Percentiles rank a stretch among this genome's conserved stretches.
Evolutionary conservation across 108 stramenopile species (phyloP).

Genomic region (Nannochloropsis gaditana): DNA sequence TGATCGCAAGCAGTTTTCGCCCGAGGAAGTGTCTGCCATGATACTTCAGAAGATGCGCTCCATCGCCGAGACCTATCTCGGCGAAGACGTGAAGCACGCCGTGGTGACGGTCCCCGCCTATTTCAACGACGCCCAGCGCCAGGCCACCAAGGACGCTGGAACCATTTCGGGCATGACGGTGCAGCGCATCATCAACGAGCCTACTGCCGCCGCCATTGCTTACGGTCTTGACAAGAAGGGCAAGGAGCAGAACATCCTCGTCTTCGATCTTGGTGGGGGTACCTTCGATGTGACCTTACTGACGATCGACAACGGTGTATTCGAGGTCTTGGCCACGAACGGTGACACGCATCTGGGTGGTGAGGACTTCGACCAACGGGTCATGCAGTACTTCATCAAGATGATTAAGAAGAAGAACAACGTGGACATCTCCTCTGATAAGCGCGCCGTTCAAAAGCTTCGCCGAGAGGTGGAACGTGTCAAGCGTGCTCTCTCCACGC

Average conservation of each 20-base stretch:
- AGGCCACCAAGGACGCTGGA: constrained; percentile 92
- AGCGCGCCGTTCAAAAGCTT: constrained; percentile 64
- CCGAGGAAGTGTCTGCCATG: constrained; percentile 95
- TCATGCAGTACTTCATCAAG: constrained; percentile 73
- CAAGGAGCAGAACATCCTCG: constrained; percentile 82
- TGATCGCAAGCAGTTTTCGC: constrained; percentile 65
- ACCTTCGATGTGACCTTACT: constrained; percentile 95
- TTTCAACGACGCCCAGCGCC: constrained; percentile 96
- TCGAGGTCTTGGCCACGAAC: constrained; percentile 79
- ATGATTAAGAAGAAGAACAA: constrained; percentile 62
- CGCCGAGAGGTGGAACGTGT: constrained; percentile 68
- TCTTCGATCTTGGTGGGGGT: constrained; percentile 97
- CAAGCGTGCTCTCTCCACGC: constrained; percentile 65
- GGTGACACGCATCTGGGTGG: constrained; percentile 83
- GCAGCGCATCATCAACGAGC: constrained; percentile 95
- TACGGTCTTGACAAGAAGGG: constrained; percentile 83
- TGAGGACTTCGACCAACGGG: constrained; percentile 83
- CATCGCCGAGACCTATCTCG: constrained; percentile 82
- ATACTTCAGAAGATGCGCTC: constrained; percentile 83
- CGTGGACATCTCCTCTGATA: constrained; percentile 59
- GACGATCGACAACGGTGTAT: constrained; percentile 81
- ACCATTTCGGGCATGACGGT: constrained; percentile 85
- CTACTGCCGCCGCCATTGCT: constrained; percentile 94
- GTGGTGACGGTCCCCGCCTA: constrained; percentile 96
- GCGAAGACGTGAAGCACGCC: constrained; percentile 69